Evolutionary conservation across 306 rosid genomes (phyloP), one percentile per base, ranked within the genome.

Genomic region (Oxytropis ochrocephala): DNA sequence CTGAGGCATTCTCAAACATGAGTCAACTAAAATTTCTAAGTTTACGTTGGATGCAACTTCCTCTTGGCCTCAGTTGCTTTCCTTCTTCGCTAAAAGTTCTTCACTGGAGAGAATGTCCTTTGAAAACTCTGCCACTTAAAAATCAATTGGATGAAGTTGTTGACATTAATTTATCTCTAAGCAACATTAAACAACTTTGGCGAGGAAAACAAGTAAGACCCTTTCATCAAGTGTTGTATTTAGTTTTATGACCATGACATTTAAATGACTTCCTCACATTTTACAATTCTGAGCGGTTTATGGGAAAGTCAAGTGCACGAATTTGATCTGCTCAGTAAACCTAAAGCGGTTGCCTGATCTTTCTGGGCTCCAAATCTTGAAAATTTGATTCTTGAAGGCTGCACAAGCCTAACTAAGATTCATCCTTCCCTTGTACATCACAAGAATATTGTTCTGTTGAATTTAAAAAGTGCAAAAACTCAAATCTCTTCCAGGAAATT

Each of bases 141-240:
- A 7, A 14, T 19, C 65, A 10, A 42, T 41, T 4, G 0, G 7
- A 66, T 50, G 21, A 78, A 56, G 14, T 72, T 65, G 74, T 65
- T 49, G 70, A 56, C 47, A 63, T 72, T 7, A 56, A 11, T 39
- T 5, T 78, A 67, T 43, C 2, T 16, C 16, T 2, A 42, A 58
- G 78, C 65, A 19, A 59, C 7, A 11, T 78, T 16, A 10, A 27
- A 66, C 69, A 50, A 30, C 17, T 72, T 3, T 72, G 82, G 82
- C 36, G 49, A 6, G 82, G 78, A 41, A n/a, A 4, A 17, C 19
- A 33, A 70, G 82, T 67, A 35, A 3, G 29, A 16, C 6, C 32
- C 19, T 8, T 36, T 48, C 5, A 3, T n/a, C 49, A 21, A 14
- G 11, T 56, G 1, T 24, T 48, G 3, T 7, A 5, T 18, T n/a